A percentile compares a stretch with the other conserved stretches of the same genome.
Evolutionary conservation across 805 yeast genomes (phyloP).

Genomic region (Priceomyces fermenticarens): DNA sequence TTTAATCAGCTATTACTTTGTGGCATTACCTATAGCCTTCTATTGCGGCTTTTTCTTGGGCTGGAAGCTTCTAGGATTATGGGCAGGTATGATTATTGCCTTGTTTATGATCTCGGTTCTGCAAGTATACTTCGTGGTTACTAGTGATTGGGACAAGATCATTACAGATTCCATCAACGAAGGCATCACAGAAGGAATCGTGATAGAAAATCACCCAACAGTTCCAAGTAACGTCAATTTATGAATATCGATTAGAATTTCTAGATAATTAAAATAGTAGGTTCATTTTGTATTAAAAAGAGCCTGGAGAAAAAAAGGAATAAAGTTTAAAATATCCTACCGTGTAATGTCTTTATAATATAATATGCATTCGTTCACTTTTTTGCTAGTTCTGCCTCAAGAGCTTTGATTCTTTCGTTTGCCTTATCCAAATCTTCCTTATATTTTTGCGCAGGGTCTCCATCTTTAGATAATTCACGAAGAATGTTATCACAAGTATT

Average conservation of each 20-base stretch:
- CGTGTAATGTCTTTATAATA: too few species aligned
- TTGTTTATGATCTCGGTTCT: slow-evolving; percentile 36
- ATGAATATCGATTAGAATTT: not conserved
- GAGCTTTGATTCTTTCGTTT: slow-evolving; percentile 13
- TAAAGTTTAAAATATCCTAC: not conserved
- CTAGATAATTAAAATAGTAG: not conserved
- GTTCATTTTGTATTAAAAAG: too few species aligned
- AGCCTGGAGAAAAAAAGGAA: too few species aligned
- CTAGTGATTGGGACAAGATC: slow-evolving; percentile 43
- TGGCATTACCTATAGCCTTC: slow-evolving; percentile 50
- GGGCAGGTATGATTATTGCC: slow-evolving; percentile 48
- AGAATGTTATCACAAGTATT: slow-evolving; percentile 21
- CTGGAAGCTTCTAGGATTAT: slow-evolving; percentile 43
- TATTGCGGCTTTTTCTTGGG: slow-evolving; percentile 40
- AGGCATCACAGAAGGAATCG: slow-evolving; percentile 33
- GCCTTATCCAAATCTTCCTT: slow-evolving; percentile 24
- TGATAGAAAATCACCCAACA: slow-evolving; percentile 27
- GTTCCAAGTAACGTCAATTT: slow-evolving; percentile 23
- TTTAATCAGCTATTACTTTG: slow-evolving; percentile 43
- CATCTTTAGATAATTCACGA: slow-evolving; percentile 14
- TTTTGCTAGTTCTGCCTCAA: slow-evolving; percentile 11
- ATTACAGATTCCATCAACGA: slow-evolving; percentile 41
- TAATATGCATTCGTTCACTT: not conserved
- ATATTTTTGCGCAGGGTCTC: slow-evolving; percentile 11
- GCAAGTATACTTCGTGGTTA: slow-evolving; percentile 40